These are phyloP conservation scores for Aspergillus arachidicola DNA, from an alignment of 2,329 filamentous ascomycete genomes.

Conservation along the genomic window DNA sequence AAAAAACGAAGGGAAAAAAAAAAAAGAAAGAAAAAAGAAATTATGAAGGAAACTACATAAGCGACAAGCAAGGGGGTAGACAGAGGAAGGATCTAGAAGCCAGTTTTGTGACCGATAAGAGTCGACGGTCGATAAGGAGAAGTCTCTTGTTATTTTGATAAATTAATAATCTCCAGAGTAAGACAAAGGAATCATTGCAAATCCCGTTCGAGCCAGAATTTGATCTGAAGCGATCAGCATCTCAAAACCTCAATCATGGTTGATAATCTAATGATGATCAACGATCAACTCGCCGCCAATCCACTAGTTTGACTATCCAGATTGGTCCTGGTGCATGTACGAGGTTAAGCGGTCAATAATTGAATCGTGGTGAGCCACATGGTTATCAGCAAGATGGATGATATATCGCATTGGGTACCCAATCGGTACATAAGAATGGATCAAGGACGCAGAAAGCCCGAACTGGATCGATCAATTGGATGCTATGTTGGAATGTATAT, in stretches of 20 bases:
- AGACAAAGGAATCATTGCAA: not conserved
- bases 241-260: not conserved
- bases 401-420: not conserved
- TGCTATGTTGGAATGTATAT: not conserved
- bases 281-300: conserved; percentile 17
- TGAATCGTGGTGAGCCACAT: conserved; percentile 12
- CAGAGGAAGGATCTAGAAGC: conserved; percentile 7
- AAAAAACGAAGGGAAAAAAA: too few species aligned
- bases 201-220: not conserved
- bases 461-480: not conserved
- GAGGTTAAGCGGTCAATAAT: conserved; percentile 13
- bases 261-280: conserved; percentile 5
- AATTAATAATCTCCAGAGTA: not conserved
- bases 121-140: not conserved
- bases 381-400: conserved; percentile 7
- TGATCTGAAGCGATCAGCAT: not conserved
- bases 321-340: conserved; percentile 3
- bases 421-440: not conserved
- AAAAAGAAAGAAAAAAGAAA: not conserved
- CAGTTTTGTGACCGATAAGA: not conserved
- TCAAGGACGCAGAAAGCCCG: not conserved
- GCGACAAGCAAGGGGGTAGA: conserved; percentile 1
- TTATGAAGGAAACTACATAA: not conserved
- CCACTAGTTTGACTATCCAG: conserved; percentile 4
- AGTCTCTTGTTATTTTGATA: not conserved